These are phyloP conservation scores for Aspergillus sp. DNA, from an alignment of 2,329 filamentous ascomycete species.

Conservation along the genomic window DNA sequence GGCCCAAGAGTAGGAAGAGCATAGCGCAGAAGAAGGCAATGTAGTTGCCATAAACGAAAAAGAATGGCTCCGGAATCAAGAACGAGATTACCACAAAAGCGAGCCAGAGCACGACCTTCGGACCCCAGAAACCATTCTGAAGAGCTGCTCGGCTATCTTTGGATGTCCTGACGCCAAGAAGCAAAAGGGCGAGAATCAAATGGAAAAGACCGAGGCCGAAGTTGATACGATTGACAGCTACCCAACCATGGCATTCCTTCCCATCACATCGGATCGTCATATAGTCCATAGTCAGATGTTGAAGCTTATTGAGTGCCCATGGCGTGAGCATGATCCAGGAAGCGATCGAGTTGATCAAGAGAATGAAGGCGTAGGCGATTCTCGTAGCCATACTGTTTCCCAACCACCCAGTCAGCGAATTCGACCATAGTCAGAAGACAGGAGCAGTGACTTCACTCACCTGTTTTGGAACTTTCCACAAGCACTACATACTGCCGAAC, in stretches of 20 bases:
- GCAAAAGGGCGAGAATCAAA: conserved; percentile 73
- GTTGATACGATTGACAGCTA: conserved; percentile 95
- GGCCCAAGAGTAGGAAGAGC: conserved; percentile 85
- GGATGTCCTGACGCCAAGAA: conserved; percentile 81
- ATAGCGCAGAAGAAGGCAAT: conserved; percentile 83
- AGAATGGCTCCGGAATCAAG: conserved; percentile 91
- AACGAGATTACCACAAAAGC: conserved; percentile 85
- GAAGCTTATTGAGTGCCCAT: conserved; percentile 94
- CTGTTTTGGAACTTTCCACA: conserved; percentile 97
- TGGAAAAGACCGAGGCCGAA: conserved; percentile 96
- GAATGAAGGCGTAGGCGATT: conserved; percentile 91
- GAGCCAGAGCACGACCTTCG: conserved; percentile 88
- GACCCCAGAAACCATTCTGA: conserved; percentile 99
- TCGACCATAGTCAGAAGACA: not conserved
- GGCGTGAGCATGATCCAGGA: conserved; percentile 99
- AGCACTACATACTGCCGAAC: conserved; percentile 89
- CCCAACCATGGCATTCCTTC: conserved; percentile 89
- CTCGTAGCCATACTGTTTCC: conserved; percentile 78
- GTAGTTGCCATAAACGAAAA: conserved; percentile 94
- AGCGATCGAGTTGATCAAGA: conserved; percentile 92
- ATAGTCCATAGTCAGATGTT: conserved; percentile 89
- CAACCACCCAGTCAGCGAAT: conserved; percentile 16
- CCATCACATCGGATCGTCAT: conserved; percentile 91
- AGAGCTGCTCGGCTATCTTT: conserved; percentile 82
- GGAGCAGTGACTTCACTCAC: conserved; percentile 42